These are phyloP conservation scores for Xylona heveae DNA, from an alignment of 495 filamentous ascomycete genomes.

Conservation along the genomic window DNA sequence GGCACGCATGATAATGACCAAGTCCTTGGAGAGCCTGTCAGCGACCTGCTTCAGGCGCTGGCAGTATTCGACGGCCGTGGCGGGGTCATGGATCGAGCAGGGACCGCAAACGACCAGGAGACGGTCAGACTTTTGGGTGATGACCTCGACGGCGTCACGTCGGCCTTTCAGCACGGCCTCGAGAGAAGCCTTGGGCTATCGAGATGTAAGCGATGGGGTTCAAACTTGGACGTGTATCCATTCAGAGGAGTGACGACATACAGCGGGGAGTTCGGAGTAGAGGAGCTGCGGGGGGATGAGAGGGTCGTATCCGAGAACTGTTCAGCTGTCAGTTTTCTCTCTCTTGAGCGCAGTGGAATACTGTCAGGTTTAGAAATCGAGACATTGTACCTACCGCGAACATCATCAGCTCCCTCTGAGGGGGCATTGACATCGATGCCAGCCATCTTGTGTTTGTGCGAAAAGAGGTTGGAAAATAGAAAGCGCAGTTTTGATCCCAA, in stretches of 20 bases:
- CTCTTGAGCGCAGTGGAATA: too few species aligned
- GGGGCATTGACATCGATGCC: neutral
- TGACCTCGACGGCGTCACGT: conserved; percentile 59
- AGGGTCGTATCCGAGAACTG: conserved; percentile 89
- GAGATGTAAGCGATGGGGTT: neutral
- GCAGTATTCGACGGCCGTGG: conserved; percentile 71
- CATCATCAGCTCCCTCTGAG: conserved; percentile 3
- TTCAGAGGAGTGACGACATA: conserved; percentile 14
- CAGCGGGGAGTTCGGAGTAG: conserved; percentile 68
- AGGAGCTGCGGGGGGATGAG: conserved; percentile 79
- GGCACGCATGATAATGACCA: conserved; percentile 89
- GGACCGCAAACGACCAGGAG: conserved; percentile 88
- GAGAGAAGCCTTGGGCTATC: conserved; percentile 10
- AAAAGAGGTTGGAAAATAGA: too few species aligned
- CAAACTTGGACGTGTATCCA: neutral
- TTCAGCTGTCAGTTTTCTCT: neutral
- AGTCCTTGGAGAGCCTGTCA: conserved; percentile 54
- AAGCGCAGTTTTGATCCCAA: too few species aligned
- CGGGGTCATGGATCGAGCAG: conserved; percentile 93
- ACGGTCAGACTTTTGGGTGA: conserved; percentile 59
- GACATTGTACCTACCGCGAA: conserved; percentile 2
- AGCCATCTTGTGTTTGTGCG: neutral
- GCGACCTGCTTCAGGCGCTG: conserved; percentile 50
- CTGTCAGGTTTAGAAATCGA: neutral
- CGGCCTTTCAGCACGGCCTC: conserved; percentile 66